These are phyloP conservation scores for Cryptococcus maquisensis DNA, from an alignment of 1,284 basidiomycete genomes.

Conservation along the genomic window DNA sequence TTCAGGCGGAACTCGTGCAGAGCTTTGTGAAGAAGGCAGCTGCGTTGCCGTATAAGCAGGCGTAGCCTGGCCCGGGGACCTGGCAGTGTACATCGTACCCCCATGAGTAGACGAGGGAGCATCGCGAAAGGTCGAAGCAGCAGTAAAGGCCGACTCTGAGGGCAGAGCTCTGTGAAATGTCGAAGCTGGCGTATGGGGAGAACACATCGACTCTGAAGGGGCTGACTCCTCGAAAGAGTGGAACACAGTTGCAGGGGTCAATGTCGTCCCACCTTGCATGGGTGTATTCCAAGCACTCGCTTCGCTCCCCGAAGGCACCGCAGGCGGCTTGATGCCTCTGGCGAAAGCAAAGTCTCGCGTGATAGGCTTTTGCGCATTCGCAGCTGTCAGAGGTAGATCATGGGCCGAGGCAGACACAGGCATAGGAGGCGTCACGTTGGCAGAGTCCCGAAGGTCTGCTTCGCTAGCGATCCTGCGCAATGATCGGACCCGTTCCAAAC, in stretches of 20 bases:
- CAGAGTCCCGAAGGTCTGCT: constrained; percentile 34
- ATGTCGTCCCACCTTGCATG: background rate
- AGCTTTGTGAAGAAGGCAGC: background rate
- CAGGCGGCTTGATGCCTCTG: constrained; percentile 30
- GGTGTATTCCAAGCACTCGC: constrained; percentile 4
- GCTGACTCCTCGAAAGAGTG: constrained; percentile 1
- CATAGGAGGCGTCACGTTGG: background rate
- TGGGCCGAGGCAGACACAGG: constrained; percentile 1
- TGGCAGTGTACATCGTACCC: constrained; percentile 7
- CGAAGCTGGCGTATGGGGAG: too few species aligned
- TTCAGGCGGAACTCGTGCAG: background rate
- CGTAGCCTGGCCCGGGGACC: background rate
- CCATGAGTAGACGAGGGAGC: background rate
- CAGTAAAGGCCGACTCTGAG: background rate
- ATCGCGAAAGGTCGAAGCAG: constrained; percentile 1
- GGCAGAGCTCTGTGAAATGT: background rate
- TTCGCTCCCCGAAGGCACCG: constrained; percentile 1
- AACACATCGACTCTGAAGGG: background rate
- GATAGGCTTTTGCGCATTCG: constrained; percentile 18
- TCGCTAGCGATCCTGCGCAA: constrained; percentile 45
- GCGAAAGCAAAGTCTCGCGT: constrained; percentile 41
- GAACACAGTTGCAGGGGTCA: constrained; percentile 1
- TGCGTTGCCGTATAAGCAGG: constrained; percentile 2
- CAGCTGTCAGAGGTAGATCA: constrained; percentile 24
- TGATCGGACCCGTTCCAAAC: constrained; percentile 25